Base-by-base conservation (phyloP, 1,139 yeast species). In the Blastobotrys niveus region DNA sequence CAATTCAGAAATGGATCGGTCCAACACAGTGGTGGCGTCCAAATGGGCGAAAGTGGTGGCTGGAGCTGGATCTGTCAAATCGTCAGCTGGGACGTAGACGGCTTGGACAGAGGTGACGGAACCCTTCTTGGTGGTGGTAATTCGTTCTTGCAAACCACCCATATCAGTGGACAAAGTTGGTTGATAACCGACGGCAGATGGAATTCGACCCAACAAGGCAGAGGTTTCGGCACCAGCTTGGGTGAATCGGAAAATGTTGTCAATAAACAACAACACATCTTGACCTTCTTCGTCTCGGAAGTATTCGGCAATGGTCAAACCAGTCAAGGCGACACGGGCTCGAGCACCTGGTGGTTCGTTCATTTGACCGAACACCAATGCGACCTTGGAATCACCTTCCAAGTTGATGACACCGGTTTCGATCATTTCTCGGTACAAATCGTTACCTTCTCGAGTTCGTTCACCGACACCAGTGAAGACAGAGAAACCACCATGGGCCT, bases 261-360 rank as follows among this genome's bases (percentile, higher is more conserved):
- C 98, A 69, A 91, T 86, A 81, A 91, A 91, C 71, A 91, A 82
- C 82, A 91, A 81, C 75, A 91, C 98, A 84, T 91, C 98, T 79
- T 91, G 97, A 74, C 98, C 98, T 78, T 91, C 98, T 76, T 86
- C 98, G 74, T 91, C 98, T 87, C 98, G 93, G 93, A 91, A 91
- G 80, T 91, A 91, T 79, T 91, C 98, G 66, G 98, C 98, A 73
- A 91, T 88, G 74, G 98, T 91, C 74, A 91, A 82, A 82, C 98
- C 98, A 63, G 98, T 91, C 72, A 91, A 79, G 66, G 98, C 98
- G 72, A 91, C 98, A 83, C 98, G 93, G 67, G 98, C 97, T 82
- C 98, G 89, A 66, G 98, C 98, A 77, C 98, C 98, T 64, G 98
- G 98, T 69, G 98, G 98, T 81, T 91, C 98, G 81, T 91, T 91